Evolutionary conservation across 176 grass and related monocot species (phyloP).

Genomic region (Rhynchospora breviuscula): DNA sequence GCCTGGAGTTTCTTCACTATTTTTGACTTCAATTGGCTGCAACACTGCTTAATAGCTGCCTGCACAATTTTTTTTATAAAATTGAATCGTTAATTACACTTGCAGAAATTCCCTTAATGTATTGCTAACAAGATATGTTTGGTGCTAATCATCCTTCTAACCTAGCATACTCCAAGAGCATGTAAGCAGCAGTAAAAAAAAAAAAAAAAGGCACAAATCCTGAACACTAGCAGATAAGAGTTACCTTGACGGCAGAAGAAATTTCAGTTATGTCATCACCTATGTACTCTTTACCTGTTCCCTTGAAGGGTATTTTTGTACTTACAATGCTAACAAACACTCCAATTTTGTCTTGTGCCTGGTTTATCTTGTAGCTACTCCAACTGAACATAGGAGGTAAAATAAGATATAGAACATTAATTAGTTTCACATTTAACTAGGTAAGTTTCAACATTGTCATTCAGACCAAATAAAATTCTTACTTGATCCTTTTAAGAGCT

Average conservation of each 20-base stretch:
- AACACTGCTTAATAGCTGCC: conserved; percentile 84
- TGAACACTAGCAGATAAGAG: not conserved
- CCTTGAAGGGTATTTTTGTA: conserved; percentile 99
- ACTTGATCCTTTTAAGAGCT: conserved; percentile 83
- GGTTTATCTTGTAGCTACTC: conserved; percentile 94
- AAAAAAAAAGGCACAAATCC: conserved; percentile 12
- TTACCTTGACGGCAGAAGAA: conserved; percentile 77
- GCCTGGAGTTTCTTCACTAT: conserved; percentile 92
- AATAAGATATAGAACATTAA: not conserved
- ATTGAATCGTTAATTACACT: not conserved
- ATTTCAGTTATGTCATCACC: conserved; percentile 97
- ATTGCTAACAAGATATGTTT: not conserved
- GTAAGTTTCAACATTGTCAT: not conserved
- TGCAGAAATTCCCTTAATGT: not conserved
- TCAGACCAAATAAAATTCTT: conserved; percentile 23
- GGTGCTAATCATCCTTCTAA: not conserved
- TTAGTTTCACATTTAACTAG: not conserved
- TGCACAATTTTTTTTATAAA: conserved; percentile 23
- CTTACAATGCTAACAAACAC: conserved; percentile 97
- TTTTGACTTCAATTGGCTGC: conserved; percentile 91
- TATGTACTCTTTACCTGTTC: conserved; percentile 95
- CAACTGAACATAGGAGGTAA: conserved; percentile 49
- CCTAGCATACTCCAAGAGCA: not conserved
- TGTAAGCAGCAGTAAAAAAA: not conserved
- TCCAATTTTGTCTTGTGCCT: conserved; percentile 89